Conservation (phyloP, 163 green algal genomes). For the Volvox carteri region DNA sequence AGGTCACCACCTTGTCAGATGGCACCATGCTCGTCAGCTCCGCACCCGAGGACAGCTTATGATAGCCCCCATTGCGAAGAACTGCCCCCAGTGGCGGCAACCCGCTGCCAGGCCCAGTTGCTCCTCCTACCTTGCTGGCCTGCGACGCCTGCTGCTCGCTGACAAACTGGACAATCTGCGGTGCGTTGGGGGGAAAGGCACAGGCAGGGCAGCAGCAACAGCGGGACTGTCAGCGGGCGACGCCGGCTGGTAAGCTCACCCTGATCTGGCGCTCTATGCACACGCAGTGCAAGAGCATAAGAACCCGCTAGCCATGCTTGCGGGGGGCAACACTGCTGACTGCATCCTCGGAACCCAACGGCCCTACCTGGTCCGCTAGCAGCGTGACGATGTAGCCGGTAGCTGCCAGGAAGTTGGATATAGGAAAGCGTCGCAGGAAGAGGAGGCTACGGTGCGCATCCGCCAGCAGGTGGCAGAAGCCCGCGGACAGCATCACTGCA, state of each 20-base stretch:
- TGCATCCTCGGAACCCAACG: no score
- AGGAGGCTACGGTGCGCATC: conserved; percentile 76
- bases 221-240: no score
- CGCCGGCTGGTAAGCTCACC: no score
- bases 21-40: conserved; percentile 10
- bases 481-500: conserved; percentile 85
- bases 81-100: not conserved
- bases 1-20: not conserved
- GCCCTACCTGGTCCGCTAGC: conserved; percentile 73
- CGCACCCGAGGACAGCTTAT: conserved; percentile 6
- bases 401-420: conserved; percentile 84
- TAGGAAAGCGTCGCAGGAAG: conserved; percentile 75
- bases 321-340: no score
- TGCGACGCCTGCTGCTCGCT: conserved; percentile 28
- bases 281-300: no score
- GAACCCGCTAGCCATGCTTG: no score
- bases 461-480: conserved; percentile 88
- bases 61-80: not conserved
- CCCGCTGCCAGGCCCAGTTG: not conserved
- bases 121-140: not conserved
- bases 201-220: no score
- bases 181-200: no score
- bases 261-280: no score
- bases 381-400: conserved; percentile 86
- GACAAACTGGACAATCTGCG: conserved; percentile 51